Evolutionary conservation across 2,329 filamentous ascomycete genomes (phyloP).

Genomic region (Pleurostoma richardsiae): DNA sequence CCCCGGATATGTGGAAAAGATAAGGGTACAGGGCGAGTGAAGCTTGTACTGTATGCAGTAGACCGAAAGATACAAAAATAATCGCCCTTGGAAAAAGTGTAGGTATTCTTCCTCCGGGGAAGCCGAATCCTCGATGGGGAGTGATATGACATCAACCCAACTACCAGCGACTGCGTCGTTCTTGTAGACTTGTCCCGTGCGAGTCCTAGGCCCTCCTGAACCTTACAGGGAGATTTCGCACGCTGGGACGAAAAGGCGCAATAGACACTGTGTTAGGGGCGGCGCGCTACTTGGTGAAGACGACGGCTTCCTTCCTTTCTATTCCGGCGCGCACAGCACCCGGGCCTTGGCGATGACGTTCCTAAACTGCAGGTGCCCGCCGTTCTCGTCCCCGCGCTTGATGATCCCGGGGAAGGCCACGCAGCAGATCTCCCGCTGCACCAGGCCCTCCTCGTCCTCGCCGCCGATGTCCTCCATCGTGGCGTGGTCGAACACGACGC

Average conservation of each 20-base stretch:
- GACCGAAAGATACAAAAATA: too few relatives aligned
- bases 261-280: too few relatives aligned
- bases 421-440: conserved; percentile 51
- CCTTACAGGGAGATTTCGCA: not conserved
- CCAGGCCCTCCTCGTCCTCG: conserved; percentile 51
- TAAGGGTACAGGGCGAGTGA: too few relatives aligned
- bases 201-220: too few relatives aligned
- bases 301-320: conserved; percentile 11
- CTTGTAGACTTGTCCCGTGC: too few relatives aligned
- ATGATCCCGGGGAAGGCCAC: conserved; percentile 60
- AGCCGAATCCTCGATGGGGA: too few relatives aligned
- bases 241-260: not conserved
- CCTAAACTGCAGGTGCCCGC: conserved; percentile 52
- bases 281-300: not conserved
- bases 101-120: too few relatives aligned
- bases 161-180: too few relatives aligned
- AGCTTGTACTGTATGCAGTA: too few relatives aligned
- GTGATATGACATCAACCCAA: too few relatives aligned
- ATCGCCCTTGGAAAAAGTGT: too few relatives aligned
- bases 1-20: too few relatives aligned
- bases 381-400: conserved; percentile 61
- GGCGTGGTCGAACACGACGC: conserved; percentile 48
- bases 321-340: conserved; percentile 53
- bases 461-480: conserved; percentile 65
- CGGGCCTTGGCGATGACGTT: conserved; percentile 64